A percentile compares a stretch with the other conserved stretches of the same genome.
phyloP scores from a whole-genome alignment of 495 filamentous ascomycete species.

The Penicillium mononematosum region DNA sequence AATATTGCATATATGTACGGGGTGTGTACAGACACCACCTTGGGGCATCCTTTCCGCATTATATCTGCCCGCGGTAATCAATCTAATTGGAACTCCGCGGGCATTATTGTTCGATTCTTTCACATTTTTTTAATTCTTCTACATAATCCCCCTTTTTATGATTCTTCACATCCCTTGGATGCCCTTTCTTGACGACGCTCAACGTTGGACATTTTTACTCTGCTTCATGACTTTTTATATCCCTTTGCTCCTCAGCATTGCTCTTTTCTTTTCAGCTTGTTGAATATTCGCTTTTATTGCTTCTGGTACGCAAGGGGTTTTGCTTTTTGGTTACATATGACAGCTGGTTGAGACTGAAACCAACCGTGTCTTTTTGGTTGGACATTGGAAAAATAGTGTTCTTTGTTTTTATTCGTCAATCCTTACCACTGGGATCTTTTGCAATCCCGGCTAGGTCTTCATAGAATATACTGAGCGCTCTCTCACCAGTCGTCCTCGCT shows the following conservation, averaged over 20 bases:
- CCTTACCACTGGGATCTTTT: neutral
- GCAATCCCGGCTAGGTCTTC: neutral
- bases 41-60: conserved; percentile 2
- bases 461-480: conserved; percentile 1
- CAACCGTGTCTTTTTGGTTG: conserved; percentile 20
- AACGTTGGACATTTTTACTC: conserved; percentile 26
- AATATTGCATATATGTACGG: conserved; percentile 8
- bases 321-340: conserved; percentile 19
- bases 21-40: conserved; percentile 16
- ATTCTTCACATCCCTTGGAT: conserved; percentile 16
- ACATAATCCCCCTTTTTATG: conserved; percentile 20
- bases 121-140: conserved; percentile 22
- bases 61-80: conserved; percentile 5
- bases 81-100: conserved; percentile 13
- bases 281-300: conserved; percentile 27
- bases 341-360: conserved; percentile 13
- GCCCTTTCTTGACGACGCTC: conserved; percentile 24
- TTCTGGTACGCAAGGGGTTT: conserved; percentile 25
- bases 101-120: conserved; percentile 15
- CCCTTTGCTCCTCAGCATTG: conserved; percentile 26
- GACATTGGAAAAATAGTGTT: conserved; percentile 20
- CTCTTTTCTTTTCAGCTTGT: conserved; percentile 23
- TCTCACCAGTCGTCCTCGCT: neutral
- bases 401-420: conserved; percentile 4
- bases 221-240: conserved; percentile 29